Evolutionary conservation across 441 rosid species (phyloP), one percentile per base, ranked within the genome.

Genomic region (Pelargonium citronellum): DNA sequence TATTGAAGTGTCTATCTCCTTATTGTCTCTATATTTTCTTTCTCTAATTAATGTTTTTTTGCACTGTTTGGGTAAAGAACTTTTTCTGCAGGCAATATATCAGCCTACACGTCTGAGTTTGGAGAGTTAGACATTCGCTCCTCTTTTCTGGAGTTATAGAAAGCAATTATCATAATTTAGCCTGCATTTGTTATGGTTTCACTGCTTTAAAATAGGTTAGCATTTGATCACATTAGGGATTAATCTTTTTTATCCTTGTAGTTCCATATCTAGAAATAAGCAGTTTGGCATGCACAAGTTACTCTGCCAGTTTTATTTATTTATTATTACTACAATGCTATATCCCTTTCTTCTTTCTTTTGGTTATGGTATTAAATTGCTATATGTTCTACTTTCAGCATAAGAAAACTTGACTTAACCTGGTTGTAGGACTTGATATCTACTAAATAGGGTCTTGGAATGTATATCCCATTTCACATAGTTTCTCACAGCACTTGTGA

Each of bases 11-110:
- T 67, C 73, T 62, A 34, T 4, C 64, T 44, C 39, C 68, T 16
- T 64, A 30, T 62, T 16, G 39, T 34, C 39, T 34, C 39, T 34
- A 34, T 12, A 34, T 62, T 65, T 34, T 5, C 78, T n/a, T 71
- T 20, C 68, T 71, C 88, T 82, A 66, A 74, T 80, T 43, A 47
- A 75, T 69, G 58, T n/a, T 57, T 74, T 78, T 70, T 8, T 61
- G 68, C 79, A 75, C 64, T 70, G 27, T 76, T 77, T 82, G 81
- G 74, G 65, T 84, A 75, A 84, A 83, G 92, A 81, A 67, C 73
- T 22, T 64, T 78, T 74, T 74, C 69, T 68, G 74, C 85, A 10
- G 80, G 83, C 76, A 67, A 51, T 24, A 30, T 75, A 46, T 72
- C 72, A 51, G 58, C 63, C 66, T 57, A 57, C 62, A 57, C 2